Conservation (phyloP, 1,284 basidiomycete genomes). For the Trametes polyzona region DNA sequence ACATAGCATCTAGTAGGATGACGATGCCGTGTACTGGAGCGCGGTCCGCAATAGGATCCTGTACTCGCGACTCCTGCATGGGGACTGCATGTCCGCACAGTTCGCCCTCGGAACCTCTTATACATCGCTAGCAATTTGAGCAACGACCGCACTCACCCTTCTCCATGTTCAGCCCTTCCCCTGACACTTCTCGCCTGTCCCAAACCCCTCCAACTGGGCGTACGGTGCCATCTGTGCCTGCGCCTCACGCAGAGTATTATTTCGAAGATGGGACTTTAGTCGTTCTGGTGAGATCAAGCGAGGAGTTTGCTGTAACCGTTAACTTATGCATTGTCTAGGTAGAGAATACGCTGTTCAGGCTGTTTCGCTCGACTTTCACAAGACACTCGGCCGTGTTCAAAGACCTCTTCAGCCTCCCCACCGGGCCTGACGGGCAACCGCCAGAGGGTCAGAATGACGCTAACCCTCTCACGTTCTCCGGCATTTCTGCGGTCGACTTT, state of each 20-base stretch:
- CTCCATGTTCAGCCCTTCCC: slow-evolving; percentile 7
- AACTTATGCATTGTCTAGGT: slow-evolving; percentile 28
- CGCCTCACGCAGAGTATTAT: slow-evolving; percentile 31
- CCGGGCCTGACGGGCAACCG: slow-evolving; percentile 8
- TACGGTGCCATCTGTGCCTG: slow-evolving; percentile 2
- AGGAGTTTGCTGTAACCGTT: no score
- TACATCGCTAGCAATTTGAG: neutral
- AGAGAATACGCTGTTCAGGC: slow-evolving; percentile 35
- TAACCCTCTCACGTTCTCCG: slow-evolving; percentile 32
- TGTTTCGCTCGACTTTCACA: slow-evolving; percentile 34
- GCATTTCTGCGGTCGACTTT: slow-evolving; percentile 34
- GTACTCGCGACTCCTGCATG: neutral
- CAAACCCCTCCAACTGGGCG: neutral
- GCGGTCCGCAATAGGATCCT: neutral
- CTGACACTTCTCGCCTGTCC: neutral
- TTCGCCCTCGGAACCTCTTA: neutral
- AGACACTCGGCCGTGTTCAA: slow-evolving; percentile 36
- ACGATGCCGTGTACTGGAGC: slow-evolving; percentile 1
- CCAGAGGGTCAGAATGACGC: slow-evolving; percentile 28
- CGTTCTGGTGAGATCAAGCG: slow-evolving; percentile 28
- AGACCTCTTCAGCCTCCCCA: slow-evolving; percentile 30
- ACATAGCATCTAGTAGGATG: neutral
- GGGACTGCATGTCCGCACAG: slow-evolving; percentile 2
- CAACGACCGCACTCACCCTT: neutral
- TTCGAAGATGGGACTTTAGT: slow-evolving; percentile 37